These are phyloP conservation scores for Heterobasidion occidentale DNA, from an alignment of 1,284 basidiomycete species.

Conservation along the genomic window DNA sequence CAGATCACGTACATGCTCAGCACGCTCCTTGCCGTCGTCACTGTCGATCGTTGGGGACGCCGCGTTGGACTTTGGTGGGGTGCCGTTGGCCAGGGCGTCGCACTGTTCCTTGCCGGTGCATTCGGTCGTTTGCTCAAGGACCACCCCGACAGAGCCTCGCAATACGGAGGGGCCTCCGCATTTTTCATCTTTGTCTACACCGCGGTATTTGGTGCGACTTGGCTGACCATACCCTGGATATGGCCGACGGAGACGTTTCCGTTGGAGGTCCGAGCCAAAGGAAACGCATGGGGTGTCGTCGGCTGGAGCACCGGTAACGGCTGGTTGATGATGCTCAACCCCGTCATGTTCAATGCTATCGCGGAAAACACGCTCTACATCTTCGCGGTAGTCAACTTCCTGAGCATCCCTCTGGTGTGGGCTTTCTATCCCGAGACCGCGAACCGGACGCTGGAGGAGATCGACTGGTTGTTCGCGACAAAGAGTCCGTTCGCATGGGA, in stretches of 20 bases:
- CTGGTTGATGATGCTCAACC: conserved; percentile 27
- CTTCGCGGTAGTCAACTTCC: conserved; percentile 39
- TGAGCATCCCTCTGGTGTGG: conserved; percentile 39
- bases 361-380: conserved; percentile 34
- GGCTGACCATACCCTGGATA: conserved; percentile 49
- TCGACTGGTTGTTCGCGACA: conserved; percentile 39
- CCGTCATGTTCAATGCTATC: conserved; percentile 27
- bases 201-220: conserved; percentile 40
- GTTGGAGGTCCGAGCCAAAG: conserved; percentile 50
- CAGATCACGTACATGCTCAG: conserved; percentile 39
- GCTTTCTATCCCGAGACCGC: conserved; percentile 46
- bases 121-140: conserved; percentile 36
- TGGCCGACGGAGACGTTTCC: conserved; percentile 50
- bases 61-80: conserved; percentile 40
- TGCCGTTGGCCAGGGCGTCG: conserved; percentile 26
- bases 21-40: conserved; percentile 36
- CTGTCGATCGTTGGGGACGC: conserved; percentile 40
- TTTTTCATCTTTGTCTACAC: conserved; percentile 44
- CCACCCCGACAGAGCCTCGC: conserved; percentile 30
- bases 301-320: conserved; percentile 46
- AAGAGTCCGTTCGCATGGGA: conserved; percentile 39
- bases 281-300: conserved; percentile 45
- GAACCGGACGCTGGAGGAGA: conserved; percentile 44
- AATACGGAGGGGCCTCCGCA: conserved; percentile 39
- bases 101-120: conserved; percentile 36